Percentiles rank a stretch among this genome's conserved stretches.
These are phyloP conservation scores for Styphnolobium japonicum DNA, from an alignment of 306 rosid genomes.

Conservation along the genomic window DNA sequence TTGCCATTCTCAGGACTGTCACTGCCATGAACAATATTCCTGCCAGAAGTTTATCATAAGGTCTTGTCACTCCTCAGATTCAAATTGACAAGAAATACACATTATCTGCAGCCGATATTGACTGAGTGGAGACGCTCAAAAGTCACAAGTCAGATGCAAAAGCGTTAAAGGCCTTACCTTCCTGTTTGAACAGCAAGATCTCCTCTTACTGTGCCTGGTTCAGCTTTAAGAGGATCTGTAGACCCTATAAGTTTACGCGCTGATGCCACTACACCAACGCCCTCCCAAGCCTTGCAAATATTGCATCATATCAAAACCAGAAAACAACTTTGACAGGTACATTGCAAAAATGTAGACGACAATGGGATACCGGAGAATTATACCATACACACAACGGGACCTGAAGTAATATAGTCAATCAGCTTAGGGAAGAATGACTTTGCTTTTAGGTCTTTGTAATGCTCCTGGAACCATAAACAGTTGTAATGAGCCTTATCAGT, in stretches of 20 bases:
- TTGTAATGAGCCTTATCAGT: constrained; percentile 2
- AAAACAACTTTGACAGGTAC: constrained; percentile 16
- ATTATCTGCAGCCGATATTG: not conserved
- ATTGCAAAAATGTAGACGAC: not conserved
- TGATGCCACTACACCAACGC: constrained; percentile 87
- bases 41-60: constrained; percentile 43
- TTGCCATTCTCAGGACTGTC: constrained; percentile 98
- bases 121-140: not conserved
- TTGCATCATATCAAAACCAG: constrained; percentile 26
- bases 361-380: not conserved
- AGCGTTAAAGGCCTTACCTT: constrained; percentile 53
- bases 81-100: not conserved
- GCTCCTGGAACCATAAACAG: constrained; percentile 65
- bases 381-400: constrained; percentile 99
- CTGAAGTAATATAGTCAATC: constrained; percentile 88
- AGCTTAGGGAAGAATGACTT: constrained; percentile 83
- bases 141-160: constrained; percentile 17
- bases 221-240: constrained; percentile 92
- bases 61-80: constrained; percentile 14
- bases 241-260: constrained; percentile 95
- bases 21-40: constrained; percentile 95
- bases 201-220: constrained; percentile 98
- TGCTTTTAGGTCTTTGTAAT: constrained; percentile 81
- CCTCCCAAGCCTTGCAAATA: constrained; percentile 91
- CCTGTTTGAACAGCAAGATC: constrained; percentile 92